Evolutionary conservation across 2,329 filamentous ascomycete genomes (phyloP).

Genomic region (Verruconis gallopava): DNA sequence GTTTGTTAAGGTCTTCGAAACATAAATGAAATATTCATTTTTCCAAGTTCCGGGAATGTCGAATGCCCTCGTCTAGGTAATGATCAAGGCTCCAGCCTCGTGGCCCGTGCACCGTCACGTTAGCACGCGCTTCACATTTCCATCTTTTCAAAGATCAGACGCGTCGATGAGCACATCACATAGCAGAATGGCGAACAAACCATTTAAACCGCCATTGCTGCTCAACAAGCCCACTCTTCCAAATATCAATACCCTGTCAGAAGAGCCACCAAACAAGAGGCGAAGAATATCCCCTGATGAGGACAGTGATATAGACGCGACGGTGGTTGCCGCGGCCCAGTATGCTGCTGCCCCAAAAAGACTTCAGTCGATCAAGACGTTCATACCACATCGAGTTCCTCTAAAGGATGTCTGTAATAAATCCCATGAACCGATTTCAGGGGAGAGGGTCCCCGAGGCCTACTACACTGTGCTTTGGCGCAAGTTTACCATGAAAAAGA

Average conservation of each 20-base stretch:
- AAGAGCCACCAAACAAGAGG: slow-evolving; percentile 6
- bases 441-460: slow-evolving; percentile 2
- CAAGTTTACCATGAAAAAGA: slow-evolving; percentile 57
- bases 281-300: slow-evolving; percentile 2
- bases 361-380: slow-evolving; percentile 4
- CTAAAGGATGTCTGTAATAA: slow-evolving; percentile 1
- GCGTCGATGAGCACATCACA: no score
- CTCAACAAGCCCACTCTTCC: slow-evolving; percentile 2
- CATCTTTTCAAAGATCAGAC: no score
- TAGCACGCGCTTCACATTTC: no score
- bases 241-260: not conserved
- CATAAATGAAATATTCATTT: no score
- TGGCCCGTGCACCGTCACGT: no score
- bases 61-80: no score
- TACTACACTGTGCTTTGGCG: slow-evolving; percentile 31
- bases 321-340: slow-evolving; percentile 2
- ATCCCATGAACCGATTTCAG: not conserved
- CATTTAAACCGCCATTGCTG: slow-evolving; percentile 9
- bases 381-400: slow-evolving; percentile 4
- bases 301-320: slow-evolving; percentile 4
- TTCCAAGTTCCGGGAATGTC: no score
- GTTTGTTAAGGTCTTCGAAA: no score
- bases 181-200: slow-evolving; percentile 7
- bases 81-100: no score
- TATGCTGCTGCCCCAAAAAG: slow-evolving; percentile 3